Base-by-base conservation (phyloP, 192 early-diverging fungal genomes). In the Coemansia sp. region DNA sequence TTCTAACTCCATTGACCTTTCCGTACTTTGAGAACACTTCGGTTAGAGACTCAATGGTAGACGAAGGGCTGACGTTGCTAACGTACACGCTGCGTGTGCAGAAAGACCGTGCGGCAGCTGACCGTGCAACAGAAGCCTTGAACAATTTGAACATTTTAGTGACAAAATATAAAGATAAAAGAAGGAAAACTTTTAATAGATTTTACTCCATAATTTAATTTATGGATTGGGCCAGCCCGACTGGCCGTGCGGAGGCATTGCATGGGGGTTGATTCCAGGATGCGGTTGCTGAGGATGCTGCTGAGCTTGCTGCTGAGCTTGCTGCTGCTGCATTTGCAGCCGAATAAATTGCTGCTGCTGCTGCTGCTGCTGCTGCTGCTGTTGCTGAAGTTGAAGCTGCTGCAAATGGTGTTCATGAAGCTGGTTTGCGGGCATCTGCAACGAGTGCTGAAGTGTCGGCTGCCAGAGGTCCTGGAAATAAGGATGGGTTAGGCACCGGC, bases 401-500 rank as follows among this genome's bases (percentile, higher is more conserved):
- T 77, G 73, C 15, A 66, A 55, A 5, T 62, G 60, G n/a, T 67
- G 68, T 23, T 78, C 69, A 15, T 71, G 60, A 14, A 65, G 68
- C 49, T 58, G 52, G 21, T 66, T 63, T 0, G 44, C 39, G 3
- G 65, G 58, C 37, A 61, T 45, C 45, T 71, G 68, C 48, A 67
- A 40, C 3, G 75, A 26, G 50, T 57, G 47, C 53, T 71, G 75
- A 1, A 52, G 59, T 20, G 59, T 40, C 38, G 50, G 57, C 75
- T 70, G 75, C 65, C 64, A 71, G 44, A 71, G 57, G 0, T 78
- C 68, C 53, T 68, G 68, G 50, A 78, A 78, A 28, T 71, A 78
- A 41, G 64, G 65, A 37, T 78, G 75, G 0, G 54, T 50, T 38
- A 78, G 42, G 19, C 75, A 78, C 31, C 44, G 59, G 23, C 48